These are phyloP conservation scores for Stephanodiscus triporus DNA, from an alignment of 108 stramenopile species.

Conservation along the genomic window DNA sequence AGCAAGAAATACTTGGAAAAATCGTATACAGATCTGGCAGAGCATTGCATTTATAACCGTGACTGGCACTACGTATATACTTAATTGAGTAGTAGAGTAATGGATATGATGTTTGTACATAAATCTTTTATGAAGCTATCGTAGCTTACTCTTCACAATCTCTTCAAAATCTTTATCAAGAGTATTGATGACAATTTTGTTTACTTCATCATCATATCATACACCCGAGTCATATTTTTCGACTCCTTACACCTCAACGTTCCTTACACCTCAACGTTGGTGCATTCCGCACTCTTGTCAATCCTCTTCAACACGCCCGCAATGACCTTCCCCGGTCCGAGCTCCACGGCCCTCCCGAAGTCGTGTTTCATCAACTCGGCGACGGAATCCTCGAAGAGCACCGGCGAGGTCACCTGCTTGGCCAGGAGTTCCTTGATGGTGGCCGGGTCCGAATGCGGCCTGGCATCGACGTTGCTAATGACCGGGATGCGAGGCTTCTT, in stretches of 20 bases:
- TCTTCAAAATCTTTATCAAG: neutral
- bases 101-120: neutral
- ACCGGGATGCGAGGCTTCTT: conserved; percentile 96
- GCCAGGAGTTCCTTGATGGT: conserved; percentile 94
- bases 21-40: conserved; percentile 38
- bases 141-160: too few species aligned
- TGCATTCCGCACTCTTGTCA: conserved; percentile 86
- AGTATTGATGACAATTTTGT: neutral
- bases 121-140: neutral
- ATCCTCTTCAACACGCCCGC: conserved; percentile 96
- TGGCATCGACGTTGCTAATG: conserved; percentile 97
- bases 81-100: neutral
- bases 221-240: neutral
- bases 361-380: conserved; percentile 80
- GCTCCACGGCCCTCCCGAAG: conserved; percentile 87
- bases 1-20: conserved; percentile 55
- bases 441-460: conserved; percentile 93
- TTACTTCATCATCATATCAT: neutral
- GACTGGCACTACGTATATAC: neutral
- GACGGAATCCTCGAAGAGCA: conserved; percentile 95
- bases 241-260: conserved; percentile 85
- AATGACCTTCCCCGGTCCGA: conserved; percentile 94
- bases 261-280: conserved; percentile 91
- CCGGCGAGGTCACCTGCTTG: conserved; percentile 96
- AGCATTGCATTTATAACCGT: neutral